Evolutionary conservation across 2,329 filamentous ascomycete genomes (phyloP), one percentile per base, ranked within the genome.

Genomic region (Cyclaneusma minus): DNA sequence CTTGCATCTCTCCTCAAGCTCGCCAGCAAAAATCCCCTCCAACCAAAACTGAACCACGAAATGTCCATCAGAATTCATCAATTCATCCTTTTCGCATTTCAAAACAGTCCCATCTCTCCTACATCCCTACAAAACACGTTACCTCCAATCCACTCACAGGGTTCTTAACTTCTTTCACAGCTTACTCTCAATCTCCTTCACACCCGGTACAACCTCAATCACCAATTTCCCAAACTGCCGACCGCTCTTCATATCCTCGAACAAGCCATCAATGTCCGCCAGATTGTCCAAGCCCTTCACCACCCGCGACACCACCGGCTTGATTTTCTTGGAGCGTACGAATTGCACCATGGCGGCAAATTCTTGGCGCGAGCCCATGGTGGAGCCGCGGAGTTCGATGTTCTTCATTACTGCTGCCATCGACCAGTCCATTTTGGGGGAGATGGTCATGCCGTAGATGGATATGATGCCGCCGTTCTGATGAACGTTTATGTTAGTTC

Each of bases 221-320:
- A 94, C 83, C 40, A 95, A 51, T 55, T 95, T 95, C 7, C 87
- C 89, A 58, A 95, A 93, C 51, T 95, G 87, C 35, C 57, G 72
- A 0, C 77, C 82, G 5, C 70, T 67, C 47, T 80, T 82, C 70
- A 95, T 92, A 26, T 93, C 83, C 21, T 81, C 73, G 47, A 93
- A 95, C 27, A 94, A 50, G 0, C 60, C 61, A 33, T 95, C 72
- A 28, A 95, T 80, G n/a, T 59, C 76, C n/a, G 72, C 62, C 5
- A 92, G 40, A 40, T 85, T 74, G 27, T 78, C 72, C 38, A 93
- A 52, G 0, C 82, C 81, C 38, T 69, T 68, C 9, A 80, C 68
- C 1, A 74, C 68, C 27, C 76, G 65, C 36, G 78, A 89, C 1
- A 95, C 67, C 3, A 93, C 60, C 0, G 87, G 85, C 28, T 58